These are phyloP conservation scores for Isoetes taiwanensis DNA, from an alignment of 75 land plant species.

Conservation along the genomic window DNA sequence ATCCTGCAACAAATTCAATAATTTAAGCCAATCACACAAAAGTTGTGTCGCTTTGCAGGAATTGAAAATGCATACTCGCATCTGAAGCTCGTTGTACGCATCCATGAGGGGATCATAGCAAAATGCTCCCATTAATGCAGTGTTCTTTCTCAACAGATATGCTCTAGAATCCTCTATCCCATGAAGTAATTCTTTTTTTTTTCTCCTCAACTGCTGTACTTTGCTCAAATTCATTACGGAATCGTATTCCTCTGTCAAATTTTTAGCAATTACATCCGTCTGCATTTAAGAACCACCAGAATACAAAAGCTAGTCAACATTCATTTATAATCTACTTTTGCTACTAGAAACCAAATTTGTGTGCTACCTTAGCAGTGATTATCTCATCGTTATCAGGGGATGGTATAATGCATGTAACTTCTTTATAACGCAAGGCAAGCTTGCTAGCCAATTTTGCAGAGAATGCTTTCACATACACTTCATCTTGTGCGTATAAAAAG, in stretches of 20 bases:
- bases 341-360: too few relatives aligned
- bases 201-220: slow-evolving; percentile 24
- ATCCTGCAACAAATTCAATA: slow-evolving; percentile 14
- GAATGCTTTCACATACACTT: slow-evolving; percentile 17
- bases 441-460: slow-evolving; percentile 13
- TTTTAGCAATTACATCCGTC: slow-evolving; percentile 21
- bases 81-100: slow-evolving; percentile 33
- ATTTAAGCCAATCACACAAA: too few relatives aligned
- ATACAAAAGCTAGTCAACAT: not conserved
- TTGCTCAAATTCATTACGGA: slow-evolving; percentile 16
- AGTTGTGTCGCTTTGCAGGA: too few relatives aligned
- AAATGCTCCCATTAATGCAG: slow-evolving; percentile 38
- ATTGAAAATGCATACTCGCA: slow-evolving; percentile 32
- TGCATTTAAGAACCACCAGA: slow-evolving; percentile 10
- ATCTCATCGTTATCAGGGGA: slow-evolving; percentile 40
- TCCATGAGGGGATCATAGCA: slow-evolving; percentile 42
- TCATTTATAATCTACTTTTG: too few relatives aligned
- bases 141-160: slow-evolving; percentile 30
- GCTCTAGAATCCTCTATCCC: slow-evolving; percentile 21
- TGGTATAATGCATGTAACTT: slow-evolving; percentile 22
- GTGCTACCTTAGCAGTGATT: slow-evolving; percentile 35
- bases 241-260: slow-evolving; percentile 14
- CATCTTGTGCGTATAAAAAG: slow-evolving; percentile 22
- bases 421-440: slow-evolving; percentile 22
- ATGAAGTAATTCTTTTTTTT: slow-evolving; percentile 18